Evolutionary conservation across 495 filamentous ascomycete genomes (phyloP), one percentile per base, ranked within the genome.

Genomic region (Lepraria neglecta): DNA sequence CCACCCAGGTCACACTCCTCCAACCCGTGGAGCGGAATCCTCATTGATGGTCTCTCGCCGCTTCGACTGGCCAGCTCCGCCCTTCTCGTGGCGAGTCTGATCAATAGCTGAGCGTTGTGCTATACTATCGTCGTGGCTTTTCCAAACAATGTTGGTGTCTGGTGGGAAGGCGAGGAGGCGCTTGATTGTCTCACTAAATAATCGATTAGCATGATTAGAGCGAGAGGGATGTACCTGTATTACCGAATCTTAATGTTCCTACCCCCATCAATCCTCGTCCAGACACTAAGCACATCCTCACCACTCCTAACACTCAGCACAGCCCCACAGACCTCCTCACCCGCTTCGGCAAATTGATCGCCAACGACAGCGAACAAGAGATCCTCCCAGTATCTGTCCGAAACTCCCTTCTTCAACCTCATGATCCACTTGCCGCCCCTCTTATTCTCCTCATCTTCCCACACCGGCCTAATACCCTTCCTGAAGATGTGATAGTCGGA

Each of bases 401-500:
- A 87, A 24, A 97, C 89, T 30, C 94, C 94, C 78, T 98, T 98
- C 82, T 92, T 95, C 68, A 98, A 74, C 66, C 92, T 78, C 69
- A 98, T 85, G 56, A 96, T 90, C 92, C 92, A 98, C 78, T 98
- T 98, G 31, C 94, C 94, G 56, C 94, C 94, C 57, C 84, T 82
- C 76, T 90, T 95, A 75, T 98, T 98, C 67, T 92, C 91, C 56
- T 96, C 90, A 68, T 98, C 94, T 75, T 98, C 94, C 94, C 94
- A 98, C 69, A 97, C 94, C 43, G 94, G 94, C 61, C 94, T 85
- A 33, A 97, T 91, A 52, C 91, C 95, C 69, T 95, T 91, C 78
- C 94, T 95, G 77, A 98, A 98, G 57, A 98, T 86, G 72, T 97
- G 95, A 71, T 97, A 98, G 70, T 98, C 94, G 15, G 91, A 96